Percentiles rank a stretch among this genome's conserved stretches.
Evolutionary conservation across 1,284 basidiomycete genomes (phyloP).

Genomic region (Rugosomyces carneus): DNA sequence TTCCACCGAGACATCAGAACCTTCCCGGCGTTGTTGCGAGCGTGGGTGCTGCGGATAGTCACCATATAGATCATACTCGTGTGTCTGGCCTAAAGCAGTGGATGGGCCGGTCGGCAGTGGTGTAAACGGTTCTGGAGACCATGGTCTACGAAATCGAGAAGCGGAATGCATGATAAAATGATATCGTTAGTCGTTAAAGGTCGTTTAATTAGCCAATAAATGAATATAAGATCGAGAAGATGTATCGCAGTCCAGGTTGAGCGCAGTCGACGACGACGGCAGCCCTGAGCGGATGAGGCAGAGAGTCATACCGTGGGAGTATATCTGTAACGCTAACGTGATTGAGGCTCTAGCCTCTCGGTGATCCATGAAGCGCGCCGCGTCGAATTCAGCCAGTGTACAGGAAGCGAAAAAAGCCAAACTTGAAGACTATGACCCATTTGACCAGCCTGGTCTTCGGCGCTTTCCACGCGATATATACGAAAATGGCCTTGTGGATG

Average conservation of each 20-base stretch:
- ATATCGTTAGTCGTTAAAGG: slow-evolving; percentile 19
- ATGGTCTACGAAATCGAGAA: slow-evolving; percentile 50
- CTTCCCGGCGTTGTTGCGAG: slow-evolving; percentile 31
- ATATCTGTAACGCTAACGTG: slow-evolving; percentile 1
- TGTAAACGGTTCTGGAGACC: slow-evolving; percentile 58
- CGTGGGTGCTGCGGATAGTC: slow-evolving; percentile 6
- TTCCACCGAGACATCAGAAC: slow-evolving; percentile 60
- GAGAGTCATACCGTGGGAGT: background rate
- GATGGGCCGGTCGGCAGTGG: slow-evolving; percentile 29
- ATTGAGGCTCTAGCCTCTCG: background rate
- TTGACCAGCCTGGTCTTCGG: slow-evolving; percentile 11
- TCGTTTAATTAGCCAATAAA: background rate
- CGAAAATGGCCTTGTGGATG: slow-evolving; percentile 14
- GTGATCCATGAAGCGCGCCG: slow-evolving; percentile 10
- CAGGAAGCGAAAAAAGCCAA: slow-evolving; percentile 11
- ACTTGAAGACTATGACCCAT: slow-evolving; percentile 5
- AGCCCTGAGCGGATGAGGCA: background rate
- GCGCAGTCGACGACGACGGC: background rate
- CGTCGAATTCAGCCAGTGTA: background rate
- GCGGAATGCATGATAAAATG: slow-evolving; percentile 27
- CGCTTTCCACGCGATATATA: slow-evolving; percentile 14
- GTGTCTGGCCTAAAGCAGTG: background rate
- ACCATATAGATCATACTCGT: slow-evolving; percentile 7
- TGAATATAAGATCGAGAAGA: background rate
- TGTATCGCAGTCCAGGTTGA: background rate